Percentiles rank a stretch among this genome's conserved stretches.
Evolutionary conservation across 768 basidiomycete genomes (phyloP).

Genomic region (Hydnomerulius pinastri): DNA sequence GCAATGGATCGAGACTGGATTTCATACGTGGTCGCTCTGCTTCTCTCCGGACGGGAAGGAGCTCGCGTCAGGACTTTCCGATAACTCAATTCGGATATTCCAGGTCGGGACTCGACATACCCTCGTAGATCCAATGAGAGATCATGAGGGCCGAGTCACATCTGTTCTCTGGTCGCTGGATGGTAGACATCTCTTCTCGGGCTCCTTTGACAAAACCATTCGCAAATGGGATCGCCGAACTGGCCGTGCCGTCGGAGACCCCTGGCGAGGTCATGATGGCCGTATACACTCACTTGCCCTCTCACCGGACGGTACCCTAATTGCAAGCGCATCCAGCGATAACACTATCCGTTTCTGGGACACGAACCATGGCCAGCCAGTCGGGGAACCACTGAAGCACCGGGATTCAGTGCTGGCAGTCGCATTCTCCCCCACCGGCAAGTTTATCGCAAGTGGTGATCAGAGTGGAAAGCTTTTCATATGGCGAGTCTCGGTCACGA

Average conservation of each 20-base stretch:
- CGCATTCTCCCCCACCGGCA: too few species aligned
- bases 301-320: conserved; percentile 1
- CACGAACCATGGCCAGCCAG: background rate
- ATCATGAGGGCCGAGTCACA: background rate
- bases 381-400: conserved; percentile 4
- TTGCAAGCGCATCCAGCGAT: conserved; percentile 5
- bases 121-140: background rate
- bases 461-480: too few species aligned
- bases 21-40: too few species aligned
- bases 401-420: too few species aligned
- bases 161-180: conserved; percentile 15
- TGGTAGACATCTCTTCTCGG: conserved; percentile 11
- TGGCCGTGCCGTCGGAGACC: conserved; percentile 2
- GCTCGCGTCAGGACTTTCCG: too few species aligned
- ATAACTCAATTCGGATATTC: too few species aligned
- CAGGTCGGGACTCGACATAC: too few species aligned
- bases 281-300: background rate
- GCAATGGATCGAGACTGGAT: too few species aligned
- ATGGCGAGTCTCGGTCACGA: too few species aligned
- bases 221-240: conserved; percentile 7
- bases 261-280: conserved; percentile 17
- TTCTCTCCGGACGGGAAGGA: too few species aligned
- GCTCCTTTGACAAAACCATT: background rate
- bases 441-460: too few species aligned
- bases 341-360: conserved; percentile 9